A percentile compares a stretch with the other conserved stretches of the same genome.
phyloP scores from a whole-genome alignment of 176 grass and related monocot species.

The Rhynchospora pubera region DNA sequence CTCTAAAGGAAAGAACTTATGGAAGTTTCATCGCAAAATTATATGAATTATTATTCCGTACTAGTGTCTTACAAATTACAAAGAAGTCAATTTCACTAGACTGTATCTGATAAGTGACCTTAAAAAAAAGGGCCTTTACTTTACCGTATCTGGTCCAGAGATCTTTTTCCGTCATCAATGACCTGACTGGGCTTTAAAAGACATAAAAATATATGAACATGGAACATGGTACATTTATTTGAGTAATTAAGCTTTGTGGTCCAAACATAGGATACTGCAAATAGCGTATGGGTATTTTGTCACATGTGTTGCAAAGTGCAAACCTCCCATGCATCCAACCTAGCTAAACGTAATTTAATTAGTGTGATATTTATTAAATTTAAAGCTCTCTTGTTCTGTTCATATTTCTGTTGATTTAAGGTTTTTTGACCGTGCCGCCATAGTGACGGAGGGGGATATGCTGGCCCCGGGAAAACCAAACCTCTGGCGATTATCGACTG shows the following conservation, averaged over 20 bases:
- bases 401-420: not conserved
- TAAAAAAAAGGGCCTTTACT: not conserved
- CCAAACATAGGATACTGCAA: not conserved
- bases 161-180: not conserved
- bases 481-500: conserved; percentile 54
- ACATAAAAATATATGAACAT: not conserved
- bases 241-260: not conserved
- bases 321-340: not conserved
- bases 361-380: not conserved
- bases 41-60: not conserved
- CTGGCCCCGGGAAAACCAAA: conserved; percentile 11
- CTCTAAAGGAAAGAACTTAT: not conserved
- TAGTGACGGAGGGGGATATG: conserved; percentile 37
- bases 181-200: not conserved
- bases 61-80: not conserved
- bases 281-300: not conserved
- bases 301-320: not conserved
- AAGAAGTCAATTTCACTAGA: not conserved
- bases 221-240: not conserved
- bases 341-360: not conserved
- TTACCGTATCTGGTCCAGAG: not conserved
- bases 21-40: not conserved
- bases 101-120: not conserved
- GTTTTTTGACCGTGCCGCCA: conserved; percentile 44
- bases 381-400: not conserved